A percentile compares a stretch with the other conserved stretches of the same genome.
Conservation (phyloP, 139 green algal genomes). For the Mesotaenium endlicherianum region DNA sequence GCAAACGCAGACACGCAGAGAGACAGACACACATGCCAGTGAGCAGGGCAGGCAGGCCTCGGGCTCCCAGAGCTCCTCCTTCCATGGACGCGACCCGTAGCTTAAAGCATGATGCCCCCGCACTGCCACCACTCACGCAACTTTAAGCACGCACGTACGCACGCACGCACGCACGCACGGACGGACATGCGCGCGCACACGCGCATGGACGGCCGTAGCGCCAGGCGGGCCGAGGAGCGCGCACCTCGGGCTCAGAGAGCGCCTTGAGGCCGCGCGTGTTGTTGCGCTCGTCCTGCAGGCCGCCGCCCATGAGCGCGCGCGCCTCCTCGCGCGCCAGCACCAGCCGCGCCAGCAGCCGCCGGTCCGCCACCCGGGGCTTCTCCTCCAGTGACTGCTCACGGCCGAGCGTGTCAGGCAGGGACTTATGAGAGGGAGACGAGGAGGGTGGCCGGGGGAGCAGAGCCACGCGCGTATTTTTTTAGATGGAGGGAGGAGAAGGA, state of each 20-base stretch:
- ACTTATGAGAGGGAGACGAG: background rate
- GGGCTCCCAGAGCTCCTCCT: too few relatives aligned
- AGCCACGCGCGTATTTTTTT: background rate
- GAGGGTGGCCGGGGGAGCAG: too few relatives aligned
- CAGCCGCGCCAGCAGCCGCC: background rate
- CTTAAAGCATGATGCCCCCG: too few relatives aligned
- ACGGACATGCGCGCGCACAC: too few relatives aligned
- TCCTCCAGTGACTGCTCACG: background rate
- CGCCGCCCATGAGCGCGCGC: background rate
- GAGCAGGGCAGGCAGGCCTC: too few relatives aligned
- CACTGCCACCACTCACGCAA: too few relatives aligned
- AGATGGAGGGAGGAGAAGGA: background rate
- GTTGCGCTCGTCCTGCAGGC: background rate
- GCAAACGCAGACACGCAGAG: too few relatives aligned
- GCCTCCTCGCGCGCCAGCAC: conserved; percentile 2
- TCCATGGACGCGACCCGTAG: too few relatives aligned
- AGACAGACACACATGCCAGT: too few relatives aligned
- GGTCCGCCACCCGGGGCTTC: background rate
- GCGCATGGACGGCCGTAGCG: background rate
- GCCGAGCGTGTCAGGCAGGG: background rate
- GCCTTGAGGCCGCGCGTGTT: background rate
- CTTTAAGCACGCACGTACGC: too few relatives aligned
- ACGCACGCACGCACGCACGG: too few relatives aligned
- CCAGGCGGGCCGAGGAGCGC: too few relatives aligned
- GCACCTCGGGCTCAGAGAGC: background rate